Base-by-base conservation (phyloP, 306 rosid species). In the Betula pendula region DNA sequence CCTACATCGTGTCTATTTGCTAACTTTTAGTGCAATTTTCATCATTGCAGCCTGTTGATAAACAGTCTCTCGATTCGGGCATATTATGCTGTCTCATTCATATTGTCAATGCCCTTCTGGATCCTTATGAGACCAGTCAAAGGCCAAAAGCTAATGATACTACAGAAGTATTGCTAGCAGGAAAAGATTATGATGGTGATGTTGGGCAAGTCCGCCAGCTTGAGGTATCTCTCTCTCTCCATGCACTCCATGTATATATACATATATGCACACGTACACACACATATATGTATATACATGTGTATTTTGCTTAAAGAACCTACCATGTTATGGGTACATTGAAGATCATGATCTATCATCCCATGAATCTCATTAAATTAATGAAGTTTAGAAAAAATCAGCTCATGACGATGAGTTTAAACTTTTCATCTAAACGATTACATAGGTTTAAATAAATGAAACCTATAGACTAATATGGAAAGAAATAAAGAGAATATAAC, bases 51-150 rank as follows among this genome's bases (percentile, higher is more conserved):
- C 98, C 98, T 68, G 83, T 91, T 71, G 99, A 93, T 88, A 96
- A 96, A 78, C 97, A 93, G 85, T 96, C 97, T 81, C 94, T 96
- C 47, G 99, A 93, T 87, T 96, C 99, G 70, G 99, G 99, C 70
- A 93, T 96, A 84, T 91, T 96, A 68, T 89, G 99, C 87, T 96
- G 99, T 84, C 99, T 96, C 90, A 90, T 96, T 80, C 88, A 87
- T 77, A 89, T 91, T 79, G 93, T 96, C 74, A 86, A 88, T 86
- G 89, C 96, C 80, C 94, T 96, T 83, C 90, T 96, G 66, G 85
- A 90, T 82, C 98, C 97, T 71, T 90, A 90, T 73, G 87, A 82
- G 79, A 84, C 86, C 84, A 77, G 60, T 82, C 87, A 73, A 81
- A 77, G 74, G 56, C 87, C 80, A 74, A 89, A 75, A 78, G 83